Base-by-base conservation (phyloP, 2,329 filamentous ascomycete genomes). In the Pseudogymnoascus sp. region DNA sequence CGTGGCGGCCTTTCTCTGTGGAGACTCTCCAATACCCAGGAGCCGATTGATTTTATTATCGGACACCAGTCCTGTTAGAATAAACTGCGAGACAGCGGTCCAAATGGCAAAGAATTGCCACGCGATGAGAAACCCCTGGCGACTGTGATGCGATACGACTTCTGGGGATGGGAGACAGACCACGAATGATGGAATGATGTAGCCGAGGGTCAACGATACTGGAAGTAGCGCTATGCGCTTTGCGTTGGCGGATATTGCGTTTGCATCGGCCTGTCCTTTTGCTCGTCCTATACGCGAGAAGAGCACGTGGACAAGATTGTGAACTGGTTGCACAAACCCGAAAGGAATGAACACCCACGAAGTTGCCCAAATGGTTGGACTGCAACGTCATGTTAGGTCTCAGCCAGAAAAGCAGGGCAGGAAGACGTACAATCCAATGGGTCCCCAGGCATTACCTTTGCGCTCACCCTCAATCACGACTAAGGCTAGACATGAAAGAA, bases 31-130 rank as follows among this genome's bases (percentile, higher is more conserved):
- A 23, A 6, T 16, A 31, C 45, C 45, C 14, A 52, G 14, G 14
- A 52, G 23, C 1, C 23, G 8, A 11, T 52, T 31, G 45, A 31
- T 52, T 16, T 0, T 31, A 31, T 31, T 52, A 16, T 31, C 45
- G 23, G 45, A 16, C 11, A 52, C 14, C 23, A 52, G 23, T 31
- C 4, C 16, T 16, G 26, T 52, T 31, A 75, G 66, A 1, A 70
- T 19, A 2, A 68, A 72, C 4, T 77, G 74, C n/a, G 77, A 65
- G 10, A 79, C 60, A 3, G 74, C 74, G 6, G 80, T 75, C 68
- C 75, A 78, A 16, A 79, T 67, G 0, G 81, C 79, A 70, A 80
- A 83, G 3, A 75, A 71, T 65, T 83, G 80, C 78, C 81, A 82
- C 52, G 78, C 65, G 1, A 78, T 78, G 26, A 80, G 78, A 62